Base-by-base conservation (phyloP, 2,329 filamentous ascomycete species). In the Hyphodiscus sp. region DNA sequence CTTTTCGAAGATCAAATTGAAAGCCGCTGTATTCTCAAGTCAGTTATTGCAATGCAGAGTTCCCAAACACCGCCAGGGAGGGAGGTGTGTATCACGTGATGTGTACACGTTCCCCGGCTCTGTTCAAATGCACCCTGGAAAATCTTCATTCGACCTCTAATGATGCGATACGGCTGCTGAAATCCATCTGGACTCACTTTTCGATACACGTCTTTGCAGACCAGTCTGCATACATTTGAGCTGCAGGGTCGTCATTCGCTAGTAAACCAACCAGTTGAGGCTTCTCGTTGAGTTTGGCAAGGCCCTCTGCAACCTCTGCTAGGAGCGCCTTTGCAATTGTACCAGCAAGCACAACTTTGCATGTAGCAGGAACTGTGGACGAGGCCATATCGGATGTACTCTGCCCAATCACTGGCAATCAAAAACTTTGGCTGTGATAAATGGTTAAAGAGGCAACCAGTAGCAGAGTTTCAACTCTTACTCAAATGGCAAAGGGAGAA, bases 131-230 rank as follows among this genome's bases (percentile, higher is more conserved):
- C n/a, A n/a, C 23, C 8, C 23, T 26, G 3, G 23, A 26, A 26
- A 26, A 3, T 4, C 23, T 8, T 26, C 4, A 8, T 26, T 26
- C 8, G 23, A 3, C 23, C 23, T 26, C 23, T 26, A 26, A n/a
- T n/a, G n/a, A n/a, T n/a, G n/a, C n/a, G n/a, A n/a, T n/a, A n/a
- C n/a, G n/a, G n/a, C n/a, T n/a, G n/a, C n/a, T n/a, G n/a, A 26
- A 26, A 26, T 4, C 23, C 8, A 8, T 3, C 8, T 26, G 23
- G 20, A 72, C 87, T 86, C 78, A 96, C 91, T 96, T 95, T 71
- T 97, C 92, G 71, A 85, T 81, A 72, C 90, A 96, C 3, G 94
- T 96, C 79, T 95, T 96, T 71, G 90, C 89, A 42, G 92, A 96
- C 89, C 90, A 96, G 71, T 96, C 89, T 51, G 94, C 94, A 69